Conservation (phyloP, 2,329 filamentous ascomycete species). For the Dryadomyces quercus-mongolicae region DNA sequence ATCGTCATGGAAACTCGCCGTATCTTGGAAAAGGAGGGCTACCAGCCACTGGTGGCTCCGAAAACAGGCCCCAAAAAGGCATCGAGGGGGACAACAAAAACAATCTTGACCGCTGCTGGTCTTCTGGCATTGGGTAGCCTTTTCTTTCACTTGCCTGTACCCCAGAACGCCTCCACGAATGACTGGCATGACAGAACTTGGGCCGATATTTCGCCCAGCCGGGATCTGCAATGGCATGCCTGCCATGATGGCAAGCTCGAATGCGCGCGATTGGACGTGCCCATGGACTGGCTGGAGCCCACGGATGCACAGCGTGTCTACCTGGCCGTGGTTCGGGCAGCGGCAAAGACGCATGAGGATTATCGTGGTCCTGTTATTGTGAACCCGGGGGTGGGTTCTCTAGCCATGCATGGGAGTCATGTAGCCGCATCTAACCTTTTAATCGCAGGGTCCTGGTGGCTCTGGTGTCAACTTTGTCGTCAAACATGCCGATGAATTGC, state of each 20-base stretch:
- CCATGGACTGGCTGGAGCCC: conserved; percentile 27
- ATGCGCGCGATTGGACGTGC: conserved; percentile 24
- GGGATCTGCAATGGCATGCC: conserved; percentile 17
- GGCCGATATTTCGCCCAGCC: conserved; percentile 1
- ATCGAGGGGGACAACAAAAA: no score
- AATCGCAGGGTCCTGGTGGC: conserved; percentile 38
- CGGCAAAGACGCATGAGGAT: conserved; percentile 15
- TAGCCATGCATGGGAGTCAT: no score
- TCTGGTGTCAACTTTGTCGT: conserved; percentile 25
- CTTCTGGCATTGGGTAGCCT: background rate
- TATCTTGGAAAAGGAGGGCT: background rate
- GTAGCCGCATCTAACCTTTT: background rate
- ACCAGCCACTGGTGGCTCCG: background rate
- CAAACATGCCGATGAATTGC: conserved; percentile 20
- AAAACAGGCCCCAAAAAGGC: background rate
- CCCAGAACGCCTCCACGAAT: background rate
- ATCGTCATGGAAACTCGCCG: no score
- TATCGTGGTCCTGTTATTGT: conserved; percentile 24
- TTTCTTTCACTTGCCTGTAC: background rate
- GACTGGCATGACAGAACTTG: background rate
- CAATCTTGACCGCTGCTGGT: background rate
- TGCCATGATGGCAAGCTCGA: conserved; percentile 22
- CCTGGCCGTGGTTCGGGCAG: conserved; percentile 22
- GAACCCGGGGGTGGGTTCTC: conserved; percentile 21
- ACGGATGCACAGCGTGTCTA: conserved; percentile 20